phyloP scores from a whole-genome alignment of 164 flowering plant species.

The Berberis thunbergii region DNA sequence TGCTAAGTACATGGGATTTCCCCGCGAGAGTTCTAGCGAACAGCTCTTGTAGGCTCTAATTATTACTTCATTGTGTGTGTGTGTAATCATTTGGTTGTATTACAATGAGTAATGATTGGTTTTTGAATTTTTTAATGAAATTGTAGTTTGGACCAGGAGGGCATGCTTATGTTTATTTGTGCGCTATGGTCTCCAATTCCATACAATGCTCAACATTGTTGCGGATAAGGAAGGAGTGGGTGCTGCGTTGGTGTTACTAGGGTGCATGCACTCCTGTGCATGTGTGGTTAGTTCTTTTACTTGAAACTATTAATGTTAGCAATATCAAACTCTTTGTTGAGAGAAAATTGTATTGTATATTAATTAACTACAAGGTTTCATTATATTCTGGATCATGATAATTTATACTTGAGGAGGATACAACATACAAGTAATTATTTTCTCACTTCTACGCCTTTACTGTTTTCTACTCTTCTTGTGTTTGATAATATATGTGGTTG shows the following conservation, averaged over 20 bases:
- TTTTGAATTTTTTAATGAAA: background rate
- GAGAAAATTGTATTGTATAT: background rate
- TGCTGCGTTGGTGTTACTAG: slow-evolving; percentile 74
- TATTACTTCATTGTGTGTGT: background rate
- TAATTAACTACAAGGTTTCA: background rate
- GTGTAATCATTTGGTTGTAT: background rate
- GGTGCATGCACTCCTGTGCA: slow-evolving; percentile 76
- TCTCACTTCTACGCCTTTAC: too few species aligned
- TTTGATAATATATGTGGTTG: too few species aligned
- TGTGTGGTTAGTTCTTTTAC: slow-evolving; percentile 38
- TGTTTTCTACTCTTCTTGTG: too few species aligned
- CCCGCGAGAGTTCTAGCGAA: slow-evolving; percentile 58
- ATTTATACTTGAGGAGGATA: too few species aligned
- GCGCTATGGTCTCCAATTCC: slow-evolving; percentile 62
- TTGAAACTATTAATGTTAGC: too few species aligned
- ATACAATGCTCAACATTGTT: slow-evolving; percentile 87
- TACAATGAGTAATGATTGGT: too few species aligned
- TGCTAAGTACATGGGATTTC: slow-evolving; percentile 91
- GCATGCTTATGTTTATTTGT: slow-evolving; percentile 91
- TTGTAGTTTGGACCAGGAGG: slow-evolving; percentile 92
- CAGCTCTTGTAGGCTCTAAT: background rate
- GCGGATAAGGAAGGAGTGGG: slow-evolving; percentile 94
- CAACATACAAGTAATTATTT: too few species aligned
- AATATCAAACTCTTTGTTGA: too few species aligned
- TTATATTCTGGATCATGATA: too few species aligned